phyloP scores from a whole-genome alignment of 805 yeast genomes.

The Wickerhamiella sergipiensis region DNA sequence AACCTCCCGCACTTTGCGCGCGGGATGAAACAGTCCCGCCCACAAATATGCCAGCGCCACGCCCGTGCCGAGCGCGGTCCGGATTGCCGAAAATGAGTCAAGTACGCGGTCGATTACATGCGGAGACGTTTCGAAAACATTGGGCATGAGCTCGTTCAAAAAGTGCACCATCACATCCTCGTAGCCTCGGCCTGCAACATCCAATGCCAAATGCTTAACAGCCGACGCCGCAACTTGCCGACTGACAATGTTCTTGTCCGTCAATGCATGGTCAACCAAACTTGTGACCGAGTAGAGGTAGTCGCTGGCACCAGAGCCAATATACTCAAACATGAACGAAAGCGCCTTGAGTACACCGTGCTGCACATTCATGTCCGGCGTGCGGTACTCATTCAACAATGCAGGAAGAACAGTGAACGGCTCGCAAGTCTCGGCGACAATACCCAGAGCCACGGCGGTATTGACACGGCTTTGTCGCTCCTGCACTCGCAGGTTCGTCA shows the following conservation, averaged over 20 bases:
- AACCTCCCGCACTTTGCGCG: conserved; percentile 66
- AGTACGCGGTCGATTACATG: conserved; percentile 77
- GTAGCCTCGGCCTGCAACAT: conserved; percentile 58
- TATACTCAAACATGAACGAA: conserved; percentile 84
- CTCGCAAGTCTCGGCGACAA: conserved; percentile 84
- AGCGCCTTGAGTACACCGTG: conserved; percentile 88
- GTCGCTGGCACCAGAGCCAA: conserved; percentile 66
- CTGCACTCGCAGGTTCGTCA: conserved; percentile 78
- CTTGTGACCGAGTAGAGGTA: conserved; percentile 73
- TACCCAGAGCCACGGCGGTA: conserved; percentile 95
- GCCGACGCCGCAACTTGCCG: conserved; percentile 92
- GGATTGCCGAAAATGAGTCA: conserved; percentile 64
- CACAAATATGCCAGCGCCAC: conserved; percentile 59
- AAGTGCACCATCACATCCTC: conserved; percentile 78
- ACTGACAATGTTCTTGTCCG: conserved; percentile 82
- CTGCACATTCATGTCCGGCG: conserved; percentile 86
- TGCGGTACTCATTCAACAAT: conserved; percentile 84
- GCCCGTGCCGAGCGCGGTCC: conserved; percentile 67
- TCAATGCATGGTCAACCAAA: conserved; percentile 73
- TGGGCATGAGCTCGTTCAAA: conserved; percentile 72
- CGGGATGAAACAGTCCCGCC: conserved; percentile 90
- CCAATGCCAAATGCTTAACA: conserved; percentile 65
- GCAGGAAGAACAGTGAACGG: conserved; percentile 93
- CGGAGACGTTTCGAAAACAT: conserved; percentile 86
- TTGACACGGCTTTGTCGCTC: conserved; percentile 94